These are phyloP conservation scores for Candida sanyaensis DNA, from an alignment of 1,139 yeast genomes.

Conservation along the genomic window DNA sequence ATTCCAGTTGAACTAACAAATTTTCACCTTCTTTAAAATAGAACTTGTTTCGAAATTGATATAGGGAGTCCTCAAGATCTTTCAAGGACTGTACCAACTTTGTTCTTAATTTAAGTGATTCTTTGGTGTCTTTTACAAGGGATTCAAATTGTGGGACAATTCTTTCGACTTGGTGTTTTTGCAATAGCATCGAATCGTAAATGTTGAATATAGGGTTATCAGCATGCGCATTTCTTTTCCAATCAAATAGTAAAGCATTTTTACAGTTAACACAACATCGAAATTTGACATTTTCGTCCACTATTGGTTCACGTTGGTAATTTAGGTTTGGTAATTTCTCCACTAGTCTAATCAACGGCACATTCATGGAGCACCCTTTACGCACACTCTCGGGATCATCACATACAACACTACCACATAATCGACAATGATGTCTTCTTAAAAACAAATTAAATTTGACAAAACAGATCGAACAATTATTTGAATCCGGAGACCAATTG, in stretches of 20 bases:
- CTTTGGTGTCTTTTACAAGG: slow-evolving; percentile 13
- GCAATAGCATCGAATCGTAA: slow-evolving; percentile 34
- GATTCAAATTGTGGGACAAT: slow-evolving; percentile 33
- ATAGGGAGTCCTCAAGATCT: slow-evolving; percentile 33
- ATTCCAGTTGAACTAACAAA: slow-evolving; percentile 19
- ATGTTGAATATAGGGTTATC: slow-evolving; percentile 24
- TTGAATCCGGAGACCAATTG: slow-evolving; percentile 67
- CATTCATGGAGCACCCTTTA: slow-evolving; percentile 65
- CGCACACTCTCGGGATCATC: slow-evolving; percentile 51
- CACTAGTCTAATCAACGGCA: slow-evolving; percentile 56
- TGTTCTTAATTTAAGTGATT: slow-evolving; percentile 22
- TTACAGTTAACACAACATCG: slow-evolving; percentile 75
- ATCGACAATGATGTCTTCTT: slow-evolving; percentile 84
- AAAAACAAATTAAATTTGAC: slow-evolving; percentile 56
- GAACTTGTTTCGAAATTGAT: slow-evolving; percentile 27
- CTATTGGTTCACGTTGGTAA: slow-evolving; percentile 27
- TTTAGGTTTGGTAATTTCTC: slow-evolving; percentile 40
- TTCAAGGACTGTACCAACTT: slow-evolving; percentile 31
- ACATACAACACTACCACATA: slow-evolving; percentile 84
- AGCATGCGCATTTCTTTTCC: slow-evolving; percentile 41
- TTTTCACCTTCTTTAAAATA: slow-evolving; percentile 20
- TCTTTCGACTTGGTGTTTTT: slow-evolving; percentile 34
- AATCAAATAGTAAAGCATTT: slow-evolving; percentile 55
- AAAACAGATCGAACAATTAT: slow-evolving; percentile 66
- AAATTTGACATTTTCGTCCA: slow-evolving; percentile 16